These are phyloP conservation scores for Irpex sp. DNA, from an alignment of 1,284 basidiomycete species.

Conservation along the genomic window DNA sequence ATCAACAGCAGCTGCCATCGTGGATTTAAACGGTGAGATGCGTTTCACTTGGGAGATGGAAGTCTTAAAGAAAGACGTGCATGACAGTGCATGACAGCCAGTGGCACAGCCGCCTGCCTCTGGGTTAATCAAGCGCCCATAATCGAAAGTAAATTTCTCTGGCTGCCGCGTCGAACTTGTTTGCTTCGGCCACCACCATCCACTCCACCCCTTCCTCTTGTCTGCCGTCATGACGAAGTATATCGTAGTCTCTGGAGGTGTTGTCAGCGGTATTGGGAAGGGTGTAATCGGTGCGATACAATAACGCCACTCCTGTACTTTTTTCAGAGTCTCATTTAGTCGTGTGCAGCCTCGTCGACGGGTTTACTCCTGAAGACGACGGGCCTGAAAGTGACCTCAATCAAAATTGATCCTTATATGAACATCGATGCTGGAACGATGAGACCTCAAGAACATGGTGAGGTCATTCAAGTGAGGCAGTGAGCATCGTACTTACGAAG, in stretches of 20 bases:
- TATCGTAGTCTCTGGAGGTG: constrained; percentile 88
- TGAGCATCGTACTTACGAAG: neutral
- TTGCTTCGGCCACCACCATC: constrained; percentile 3
- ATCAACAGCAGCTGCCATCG: neutral
- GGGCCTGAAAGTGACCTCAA: constrained; percentile 95
- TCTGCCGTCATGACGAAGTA: constrained; percentile 71
- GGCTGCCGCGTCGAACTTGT: neutral
- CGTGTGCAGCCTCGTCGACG: constrained; percentile 84
- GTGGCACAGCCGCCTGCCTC: neutral
- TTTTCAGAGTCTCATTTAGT: constrained; percentile 14
- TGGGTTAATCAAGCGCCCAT: neutral
- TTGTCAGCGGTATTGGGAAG: constrained; percentile 93
- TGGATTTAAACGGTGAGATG: neutral
- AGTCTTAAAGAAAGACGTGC: neutral
- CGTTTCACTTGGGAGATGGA: neutral
- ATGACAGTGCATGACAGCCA: neutral
- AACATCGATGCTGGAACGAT: constrained; percentile 99
- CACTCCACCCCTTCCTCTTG: neutral
- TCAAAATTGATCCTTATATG: constrained; percentile 99
- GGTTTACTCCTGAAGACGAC: constrained; percentile 94
- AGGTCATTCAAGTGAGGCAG: constrained; percentile 24
- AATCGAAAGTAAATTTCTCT: constrained; percentile 2
- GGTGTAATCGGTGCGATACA: constrained; percentile 81
- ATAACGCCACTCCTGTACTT: constrained; percentile 8
- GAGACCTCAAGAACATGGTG: constrained; percentile 97